Percentiles rank a stretch among this genome's conserved stretches.
Conservation (phyloP, 495 filamentous ascomycete species). For the Cetradonia linearis region DNA sequence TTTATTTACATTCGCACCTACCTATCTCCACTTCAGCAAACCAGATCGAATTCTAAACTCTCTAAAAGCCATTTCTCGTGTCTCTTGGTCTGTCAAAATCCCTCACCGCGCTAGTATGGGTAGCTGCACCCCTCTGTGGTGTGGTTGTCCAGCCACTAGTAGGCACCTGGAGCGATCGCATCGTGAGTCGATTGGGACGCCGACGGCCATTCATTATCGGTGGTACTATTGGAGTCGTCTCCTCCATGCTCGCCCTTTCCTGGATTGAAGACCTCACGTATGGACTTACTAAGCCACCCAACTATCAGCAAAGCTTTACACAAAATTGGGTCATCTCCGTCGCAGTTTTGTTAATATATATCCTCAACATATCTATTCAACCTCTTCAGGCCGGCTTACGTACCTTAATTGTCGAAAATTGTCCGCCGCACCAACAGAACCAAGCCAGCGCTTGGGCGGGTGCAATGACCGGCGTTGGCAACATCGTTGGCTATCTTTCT, state of each 20-base stretch:
- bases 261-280: slow-evolving; percentile 75
- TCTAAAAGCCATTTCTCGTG: slow-evolving; percentile 17
- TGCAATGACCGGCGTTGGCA: slow-evolving; percentile 79
- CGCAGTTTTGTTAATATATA: slow-evolving; percentile 79
- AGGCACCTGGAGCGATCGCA: slow-evolving; percentile 77
- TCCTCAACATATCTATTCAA: slow-evolving; percentile 90
- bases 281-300: not conserved
- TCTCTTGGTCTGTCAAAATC: slow-evolving; percentile 79
- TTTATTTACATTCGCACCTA: not conserved
- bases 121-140: slow-evolving; percentile 88
- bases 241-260: slow-evolving; percentile 64
- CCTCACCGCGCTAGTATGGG: slow-evolving; percentile 88
- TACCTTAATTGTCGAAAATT: slow-evolving; percentile 72
- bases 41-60: not conserved
- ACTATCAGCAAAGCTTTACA: not conserved
- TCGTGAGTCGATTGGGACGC: slow-evolving; percentile 63
- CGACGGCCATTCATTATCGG: slow-evolving; percentile 74
- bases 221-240: slow-evolving; percentile 63
- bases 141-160: slow-evolving; percentile 88
- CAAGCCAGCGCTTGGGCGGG: slow-evolving; percentile 79
- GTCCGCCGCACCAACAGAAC: slow-evolving; percentile 52
- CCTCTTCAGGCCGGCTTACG: slow-evolving; percentile 46
- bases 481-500: slow-evolving; percentile 73
- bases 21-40: not conserved
- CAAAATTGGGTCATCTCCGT: slow-evolving; percentile 44